Percentiles rank a stretch among this genome's conserved stretches.
Conservation (phyloP, 2,329 filamentous ascomycete genomes). For the Sporothrix dimorphospora region DNA sequence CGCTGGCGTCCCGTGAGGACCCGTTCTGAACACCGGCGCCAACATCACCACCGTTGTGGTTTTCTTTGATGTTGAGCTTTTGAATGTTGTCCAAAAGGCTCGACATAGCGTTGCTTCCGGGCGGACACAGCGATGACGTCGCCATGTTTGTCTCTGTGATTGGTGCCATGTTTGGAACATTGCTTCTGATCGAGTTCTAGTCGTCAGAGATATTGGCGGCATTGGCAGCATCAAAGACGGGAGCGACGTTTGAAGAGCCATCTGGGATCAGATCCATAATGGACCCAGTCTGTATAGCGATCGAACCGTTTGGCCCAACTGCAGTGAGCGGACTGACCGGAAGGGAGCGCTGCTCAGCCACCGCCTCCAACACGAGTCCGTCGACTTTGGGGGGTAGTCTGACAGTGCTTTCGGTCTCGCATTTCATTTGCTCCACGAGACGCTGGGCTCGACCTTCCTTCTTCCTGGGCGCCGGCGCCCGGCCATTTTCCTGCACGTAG, state of each 20-base stretch:
- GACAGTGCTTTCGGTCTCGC: conserved; percentile 40
- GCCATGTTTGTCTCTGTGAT: neutral
- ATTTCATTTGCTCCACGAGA: conserved; percentile 56
- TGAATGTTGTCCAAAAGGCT: neutral
- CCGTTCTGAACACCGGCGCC: neutral
- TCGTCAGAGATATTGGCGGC: conserved; percentile 25
- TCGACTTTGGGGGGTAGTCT: conserved; percentile 29
- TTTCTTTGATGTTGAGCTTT: conserved; percentile 16
- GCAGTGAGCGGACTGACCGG: neutral
- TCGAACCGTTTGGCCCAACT: neutral
- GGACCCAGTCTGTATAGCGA: neutral
- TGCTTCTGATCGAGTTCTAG: conserved; percentile 28
- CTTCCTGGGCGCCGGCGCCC: conserved; percentile 63
- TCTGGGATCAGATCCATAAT: neutral
- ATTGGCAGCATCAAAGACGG: neutral
- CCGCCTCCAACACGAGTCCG: conserved; percentile 21
- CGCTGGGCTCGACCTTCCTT: conserved; percentile 60
- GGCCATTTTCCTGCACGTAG: conserved; percentile 96
- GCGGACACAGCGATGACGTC: neutral
- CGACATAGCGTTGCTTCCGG: neutral
- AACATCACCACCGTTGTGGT: neutral
- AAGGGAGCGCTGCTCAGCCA: conserved; percentile 13
- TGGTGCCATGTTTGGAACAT: neutral
- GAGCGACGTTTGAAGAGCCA: neutral
- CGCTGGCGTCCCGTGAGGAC: neutral